Conservation (phyloP, 495 filamentous ascomycete genomes). For the Oleoguttula mirabilis region DNA sequence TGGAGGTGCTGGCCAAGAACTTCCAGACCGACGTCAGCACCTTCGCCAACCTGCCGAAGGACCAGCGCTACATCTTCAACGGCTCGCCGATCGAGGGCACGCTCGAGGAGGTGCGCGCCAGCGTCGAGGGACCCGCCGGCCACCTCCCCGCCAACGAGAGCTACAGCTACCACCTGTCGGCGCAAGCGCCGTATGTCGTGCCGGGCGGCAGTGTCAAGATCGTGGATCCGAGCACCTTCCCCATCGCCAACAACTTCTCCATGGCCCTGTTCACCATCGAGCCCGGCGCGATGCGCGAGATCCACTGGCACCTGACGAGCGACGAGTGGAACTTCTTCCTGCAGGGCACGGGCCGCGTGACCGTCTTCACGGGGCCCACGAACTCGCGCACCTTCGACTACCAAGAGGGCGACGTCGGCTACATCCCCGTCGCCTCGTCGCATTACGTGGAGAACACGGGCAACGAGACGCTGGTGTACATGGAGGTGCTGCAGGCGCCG, state of each 20-base stretch:
- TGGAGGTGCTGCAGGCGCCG: slow-evolving; percentile 9
- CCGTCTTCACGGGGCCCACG: slow-evolving; percentile 39
- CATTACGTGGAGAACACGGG: slow-evolving; percentile 49
- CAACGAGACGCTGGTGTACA: slow-evolving; percentile 8
- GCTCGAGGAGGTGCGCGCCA: slow-evolving; percentile 47
- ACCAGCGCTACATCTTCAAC: slow-evolving; percentile 58
- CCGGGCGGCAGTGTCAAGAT: slow-evolving; percentile 58
- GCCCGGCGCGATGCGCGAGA: slow-evolving; percentile 47
- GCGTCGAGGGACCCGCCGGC: slow-evolving; percentile 34
- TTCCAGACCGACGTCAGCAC: slow-evolving; percentile 41
- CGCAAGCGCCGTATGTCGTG: slow-evolving; percentile 44
- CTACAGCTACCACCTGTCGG: slow-evolving; percentile 60
- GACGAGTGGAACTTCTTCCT: slow-evolving; percentile 48
- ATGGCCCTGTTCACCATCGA: slow-evolving; percentile 51
- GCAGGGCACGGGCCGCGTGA: slow-evolving; percentile 38
- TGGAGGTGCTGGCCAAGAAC: slow-evolving; percentile 52
- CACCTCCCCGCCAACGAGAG: slow-evolving; percentile 37
- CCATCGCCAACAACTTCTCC: slow-evolving; percentile 46
- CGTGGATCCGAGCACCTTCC: slow-evolving; percentile 54
- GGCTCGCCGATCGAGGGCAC: slow-evolving; percentile 48
- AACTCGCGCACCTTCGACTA: slow-evolving; percentile 31
- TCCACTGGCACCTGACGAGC: slow-evolving; percentile 47
- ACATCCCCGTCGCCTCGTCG: slow-evolving; percentile 49
- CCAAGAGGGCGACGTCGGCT: slow-evolving; percentile 47
- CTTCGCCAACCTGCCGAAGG: slow-evolving; percentile 46